Evolutionary conservation across 345 rosid genomes (phyloP).

Genomic region (Cardamine occulta): DNA sequence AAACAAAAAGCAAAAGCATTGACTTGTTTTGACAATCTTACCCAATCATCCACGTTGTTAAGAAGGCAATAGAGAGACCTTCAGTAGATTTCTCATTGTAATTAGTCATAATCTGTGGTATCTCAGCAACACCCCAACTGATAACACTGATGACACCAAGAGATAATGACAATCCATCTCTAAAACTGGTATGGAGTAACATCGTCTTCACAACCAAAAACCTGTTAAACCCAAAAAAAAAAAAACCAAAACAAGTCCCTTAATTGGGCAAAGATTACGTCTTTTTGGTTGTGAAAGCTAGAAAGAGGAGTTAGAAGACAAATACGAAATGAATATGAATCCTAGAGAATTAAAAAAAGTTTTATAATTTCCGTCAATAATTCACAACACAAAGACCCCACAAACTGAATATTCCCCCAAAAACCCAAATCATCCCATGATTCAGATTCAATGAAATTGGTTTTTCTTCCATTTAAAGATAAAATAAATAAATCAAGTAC

Average conservation of each 20-base stretch:
- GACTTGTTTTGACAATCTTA: slow-evolving; percentile 22
- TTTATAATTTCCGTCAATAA: not conserved
- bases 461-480: not conserved
- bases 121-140: slow-evolving; percentile 83
- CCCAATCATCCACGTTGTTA: slow-evolving; percentile 86
- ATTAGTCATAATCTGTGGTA: slow-evolving; percentile 83
- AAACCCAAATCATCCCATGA: slow-evolving; percentile 24
- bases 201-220: slow-evolving; percentile 22
- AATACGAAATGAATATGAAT: slow-evolving; percentile 1
- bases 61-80: slow-evolving; percentile 79
- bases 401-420: slow-evolving; percentile 22
- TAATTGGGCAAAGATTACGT: slow-evolving; percentile 1
- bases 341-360: not conserved
- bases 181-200: slow-evolving; percentile 47
- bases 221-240: slow-evolving; percentile 25
- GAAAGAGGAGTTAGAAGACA: not conserved
- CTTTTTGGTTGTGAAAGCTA: not conserved
- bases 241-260: not conserved
- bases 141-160: slow-evolving; percentile 71
- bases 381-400: slow-evolving; percentile 30
- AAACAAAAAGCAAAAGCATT: not conserved
- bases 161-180: slow-evolving; percentile 54
- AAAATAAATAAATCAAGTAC: not conserved
- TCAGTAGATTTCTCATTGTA: slow-evolving; percentile 68
- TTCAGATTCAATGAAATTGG: slow-evolving; percentile 16